Base-by-base conservation (phyloP, 495 filamentous ascomycete genomes). In the Chaetomidium leptoderma region DNA sequence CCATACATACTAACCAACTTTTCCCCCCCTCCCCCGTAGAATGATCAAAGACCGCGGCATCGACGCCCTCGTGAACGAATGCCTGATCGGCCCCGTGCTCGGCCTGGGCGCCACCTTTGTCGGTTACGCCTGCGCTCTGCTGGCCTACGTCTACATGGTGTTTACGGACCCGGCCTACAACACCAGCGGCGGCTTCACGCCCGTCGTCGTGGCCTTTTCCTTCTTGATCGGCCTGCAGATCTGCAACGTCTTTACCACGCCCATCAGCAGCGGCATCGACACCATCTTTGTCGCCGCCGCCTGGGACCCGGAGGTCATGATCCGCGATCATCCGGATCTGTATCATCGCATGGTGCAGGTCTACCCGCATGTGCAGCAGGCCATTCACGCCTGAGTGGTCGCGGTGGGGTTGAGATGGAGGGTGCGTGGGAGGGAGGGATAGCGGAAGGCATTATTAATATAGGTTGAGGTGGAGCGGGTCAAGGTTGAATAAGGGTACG, bases 41-140 rank as follows among this genome's bases (percentile, higher is more conserved):
- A 89, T 96, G 86, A 89, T 96, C 78, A 91, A 88, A 63, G 83
- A 95, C 66, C 89, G 92, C 33, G 92, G 92, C 27, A 84, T 97
- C 54, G 91, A 96, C 64, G 90, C 89, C 8, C 79, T 96, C 6
- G 79, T 95, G 61, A 92, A 92, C 70, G 91, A 97, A 64, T 95
- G 89, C 66, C 81, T 97, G 26, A 87, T 96, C 60, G 88, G 90
- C 0, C 91, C 91, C 0, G 91, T 97, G 16, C 74, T 97, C n/a
- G 88, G 81, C 36, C 91, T 95, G 83, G 92, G 90, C 46, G 83
- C 87, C 3, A 83, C 85, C 0, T 92, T 92, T 60, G 86, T 95
- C 36, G 89, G 83, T 5, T 96, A 92, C 64, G 78, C 87, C 48
- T 91, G 87, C 64, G 86, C 89, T 6, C 68, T 96, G 52, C 76